These are phyloP conservation scores for Trichoderma asperellum DNA, from an alignment of 2,329 filamentous ascomycete genomes.

Conservation along the genomic window DNA sequence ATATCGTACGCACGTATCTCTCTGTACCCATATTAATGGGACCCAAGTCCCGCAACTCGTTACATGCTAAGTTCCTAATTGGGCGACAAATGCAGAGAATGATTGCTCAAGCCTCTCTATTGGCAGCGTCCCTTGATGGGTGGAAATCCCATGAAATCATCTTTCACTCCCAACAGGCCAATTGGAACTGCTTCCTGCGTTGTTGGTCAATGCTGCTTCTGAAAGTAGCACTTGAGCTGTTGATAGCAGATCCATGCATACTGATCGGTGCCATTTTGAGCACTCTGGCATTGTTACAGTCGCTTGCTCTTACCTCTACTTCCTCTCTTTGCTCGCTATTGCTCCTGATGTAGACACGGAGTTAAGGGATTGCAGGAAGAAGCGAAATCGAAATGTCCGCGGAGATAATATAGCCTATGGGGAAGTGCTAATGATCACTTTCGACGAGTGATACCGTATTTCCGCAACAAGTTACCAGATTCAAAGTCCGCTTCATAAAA, in stretches of 20 bases:
- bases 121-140: background rate
- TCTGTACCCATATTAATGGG: conserved; percentile 20
- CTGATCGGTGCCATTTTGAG: background rate
- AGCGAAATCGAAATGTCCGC: background rate
- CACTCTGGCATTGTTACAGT: background rate
- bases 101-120: conserved; percentile 6
- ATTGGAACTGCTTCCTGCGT: conserved; percentile 11
- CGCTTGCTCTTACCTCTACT: background rate
- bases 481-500: background rate
- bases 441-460: background rate
- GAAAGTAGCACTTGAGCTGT: background rate
- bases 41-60: conserved; percentile 9
- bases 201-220: background rate
- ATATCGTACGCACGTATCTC: conserved; percentile 17
- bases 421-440: background rate
- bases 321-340: background rate
- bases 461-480: conserved; percentile 2
- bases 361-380: background rate
- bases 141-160: background rate
- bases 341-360: background rate
- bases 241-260: background rate
- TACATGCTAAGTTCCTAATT: conserved; percentile 11
- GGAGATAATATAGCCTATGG: background rate
- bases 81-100: conserved; percentile 1
- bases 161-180: background rate